phyloP scores from a whole-genome alignment of 2,329 filamentous ascomycete species.

The Sphaerulina vaccinii region DNA sequence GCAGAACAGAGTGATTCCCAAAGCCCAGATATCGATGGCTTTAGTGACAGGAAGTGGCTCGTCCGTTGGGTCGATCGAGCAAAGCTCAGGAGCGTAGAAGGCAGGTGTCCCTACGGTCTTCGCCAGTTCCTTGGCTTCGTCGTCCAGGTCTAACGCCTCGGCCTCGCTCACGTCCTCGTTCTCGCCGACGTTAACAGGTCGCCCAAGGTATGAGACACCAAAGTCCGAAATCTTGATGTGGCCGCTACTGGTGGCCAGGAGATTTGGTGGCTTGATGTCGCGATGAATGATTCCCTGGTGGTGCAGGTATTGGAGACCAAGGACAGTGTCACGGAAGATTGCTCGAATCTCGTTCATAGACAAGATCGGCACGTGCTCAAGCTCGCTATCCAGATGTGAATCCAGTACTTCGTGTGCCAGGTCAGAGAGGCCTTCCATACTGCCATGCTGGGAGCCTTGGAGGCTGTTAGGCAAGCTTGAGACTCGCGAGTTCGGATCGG shows the following conservation, averaged over 20 bases:
- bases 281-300: conserved; percentile 54
- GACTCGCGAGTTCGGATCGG: conserved; percentile 53
- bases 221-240: conserved; percentile 98
- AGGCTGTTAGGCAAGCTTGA: conserved; percentile 77
- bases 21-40: conserved; percentile 95
- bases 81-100: conserved; percentile 95
- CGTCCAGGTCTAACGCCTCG: conserved; percentile 75
- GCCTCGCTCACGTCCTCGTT: conserved; percentile 66
- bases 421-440: conserved; percentile 53
- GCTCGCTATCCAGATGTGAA: conserved; percentile 76
- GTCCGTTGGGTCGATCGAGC: conserved; percentile 73
- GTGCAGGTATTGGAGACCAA: conserved; percentile 85
- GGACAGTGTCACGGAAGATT: conserved; percentile 86
- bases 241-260: conserved; percentile 80
- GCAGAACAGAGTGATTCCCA: conserved; percentile 94
- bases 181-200: conserved; percentile 68
- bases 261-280: conserved; percentile 67
- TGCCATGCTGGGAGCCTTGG: conserved; percentile 29
- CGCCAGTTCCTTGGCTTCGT: conserved; percentile 92
- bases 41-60: conserved; percentile 76
- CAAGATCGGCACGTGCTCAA: conserved; percentile 89
- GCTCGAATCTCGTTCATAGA: conserved; percentile 78
- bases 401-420: conserved; percentile 49
- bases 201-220: conserved; percentile 94
- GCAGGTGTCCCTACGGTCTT: conserved; percentile 97